These are phyloP conservation scores for Backusella tarrabulga DNA, from an alignment of 192 early-diverging fungal species.

Conservation along the genomic window DNA sequence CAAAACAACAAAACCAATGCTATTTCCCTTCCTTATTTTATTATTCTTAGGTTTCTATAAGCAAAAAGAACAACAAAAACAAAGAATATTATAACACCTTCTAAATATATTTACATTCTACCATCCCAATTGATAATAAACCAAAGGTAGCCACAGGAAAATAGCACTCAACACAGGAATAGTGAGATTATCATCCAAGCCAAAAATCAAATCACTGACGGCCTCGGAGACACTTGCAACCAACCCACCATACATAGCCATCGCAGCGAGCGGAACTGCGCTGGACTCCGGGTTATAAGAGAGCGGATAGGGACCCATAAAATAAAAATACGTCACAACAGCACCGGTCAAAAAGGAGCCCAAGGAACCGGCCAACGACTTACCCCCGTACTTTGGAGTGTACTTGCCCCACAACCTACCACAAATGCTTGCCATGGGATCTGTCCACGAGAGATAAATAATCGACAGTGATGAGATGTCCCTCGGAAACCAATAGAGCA, in stretches of 20 bases:
- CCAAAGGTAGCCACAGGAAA: slow-evolving; percentile 37
- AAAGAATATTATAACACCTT: neutral
- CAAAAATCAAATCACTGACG: slow-evolving; percentile 30
- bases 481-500: slow-evolving; percentile 30
- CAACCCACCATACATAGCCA: slow-evolving; percentile 38
- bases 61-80: neutral
- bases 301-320: neutral
- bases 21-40: neutral
- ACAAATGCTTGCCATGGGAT: slow-evolving; percentile 43
- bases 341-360: slow-evolving; percentile 34
- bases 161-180: slow-evolving; percentile 41
- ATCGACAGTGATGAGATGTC: slow-evolving; percentile 48
- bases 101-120: neutral
- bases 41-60: neutral
- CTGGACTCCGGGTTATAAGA: slow-evolving; percentile 14
- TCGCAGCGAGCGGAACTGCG: slow-evolving; percentile 5
- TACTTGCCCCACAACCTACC: slow-evolving; percentile 42
- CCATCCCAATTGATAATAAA: slow-evolving; percentile 17
- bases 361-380: slow-evolving; percentile 43
- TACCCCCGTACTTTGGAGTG: slow-evolving; percentile 38
- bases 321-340: slow-evolving; percentile 37
- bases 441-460: slow-evolving; percentile 46
- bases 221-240: slow-evolving; percentile 40
- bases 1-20: neutral
- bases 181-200: slow-evolving; percentile 48